Base-by-base conservation (phyloP, 441 rosid species). In the Euphorbia schlechtendalii region DNA sequence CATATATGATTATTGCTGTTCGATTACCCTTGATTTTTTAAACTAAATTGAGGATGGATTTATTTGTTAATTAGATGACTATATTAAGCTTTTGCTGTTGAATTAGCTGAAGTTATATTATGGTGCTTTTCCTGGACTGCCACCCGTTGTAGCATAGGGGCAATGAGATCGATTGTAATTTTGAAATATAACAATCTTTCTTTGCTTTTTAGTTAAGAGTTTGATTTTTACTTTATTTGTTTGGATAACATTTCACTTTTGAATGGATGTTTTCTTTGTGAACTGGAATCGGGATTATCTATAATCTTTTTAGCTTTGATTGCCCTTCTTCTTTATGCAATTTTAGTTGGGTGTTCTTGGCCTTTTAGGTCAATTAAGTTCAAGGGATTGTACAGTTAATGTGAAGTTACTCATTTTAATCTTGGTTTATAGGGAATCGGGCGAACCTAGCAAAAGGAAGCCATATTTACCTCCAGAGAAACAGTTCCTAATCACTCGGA, bases 401-500 rank as follows among this genome's bases (percentile, higher is more conserved):
- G 27, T 53, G 53, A 14, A 45, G 6, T 18, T 21, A 3, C 30
- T 28, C 0, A n/a, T 63, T 17, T 56, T 59, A 40, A n/a, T 17
- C 41, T 14, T 11, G n/a, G 12, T 52, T 59, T 53, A 68, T 65
- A 91, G 98, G 99, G 99, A 94, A 74, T 87, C 92, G 3, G 99
- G 99, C 9, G 98, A 94, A 48, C 89, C 98, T 54, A 82, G 81
- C 87, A 89, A 85, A 85, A 84, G 96, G 79, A 91, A 87, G 83
- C 56, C 96, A 9, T 91, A 86, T 74, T 81, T 94, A 51, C 97
- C 99, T 4, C 45, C 78, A 1, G 95, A 91, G 15, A 94, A 91
- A 71, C 99, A 94, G 79, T 94, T 87, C 71, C 76, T 94, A 78
- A 91, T 89, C 54, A 91, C 99, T 74, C 82, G 99, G 74, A 94